Conservation (phyloP, 202 grass and related monocot genomes). For the Alloteropsis angusta region DNA sequence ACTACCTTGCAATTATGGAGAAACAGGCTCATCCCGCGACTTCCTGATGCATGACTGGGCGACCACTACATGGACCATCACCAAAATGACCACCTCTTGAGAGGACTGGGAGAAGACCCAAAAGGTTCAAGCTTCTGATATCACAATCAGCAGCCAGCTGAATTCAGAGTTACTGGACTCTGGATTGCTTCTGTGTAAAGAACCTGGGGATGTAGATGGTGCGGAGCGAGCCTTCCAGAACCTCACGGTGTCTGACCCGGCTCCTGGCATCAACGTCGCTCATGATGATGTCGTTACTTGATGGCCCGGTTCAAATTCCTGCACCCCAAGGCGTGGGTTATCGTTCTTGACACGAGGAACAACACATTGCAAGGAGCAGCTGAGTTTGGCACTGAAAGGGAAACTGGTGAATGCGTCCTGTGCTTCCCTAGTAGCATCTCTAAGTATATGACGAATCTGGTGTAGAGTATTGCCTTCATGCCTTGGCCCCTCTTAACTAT, state of each 20-base stretch:
- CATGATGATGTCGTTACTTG: neutral
- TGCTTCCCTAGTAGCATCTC: neutral
- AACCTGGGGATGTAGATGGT: neutral
- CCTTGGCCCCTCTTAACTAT: too few species aligned
- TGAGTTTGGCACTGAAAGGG: neutral
- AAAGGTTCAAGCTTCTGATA: neutral
- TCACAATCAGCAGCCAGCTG: neutral
- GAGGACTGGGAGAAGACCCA: neutral
- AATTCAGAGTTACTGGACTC: neutral
- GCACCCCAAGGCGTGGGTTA: neutral
- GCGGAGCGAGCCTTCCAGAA: neutral
- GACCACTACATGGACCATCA: neutral
- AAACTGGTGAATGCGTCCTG: neutral
- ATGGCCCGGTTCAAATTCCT: neutral
- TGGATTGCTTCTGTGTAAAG: neutral
- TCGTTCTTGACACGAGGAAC: neutral
- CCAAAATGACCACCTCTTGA: neutral
- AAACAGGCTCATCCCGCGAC: neutral
- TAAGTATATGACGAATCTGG: neutral
- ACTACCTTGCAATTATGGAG: neutral
- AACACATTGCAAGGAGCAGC: neutral
- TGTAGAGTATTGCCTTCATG: too few species aligned
- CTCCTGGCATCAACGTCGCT: neutral
- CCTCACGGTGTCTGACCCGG: neutral
- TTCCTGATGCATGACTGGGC: neutral